A percentile compares a stretch with the other conserved stretches of the same genome.
These are phyloP conservation scores for Scutellaria baicalensis DNA, from an alignment of 257 asterid genomes.

Conservation along the genomic window DNA sequence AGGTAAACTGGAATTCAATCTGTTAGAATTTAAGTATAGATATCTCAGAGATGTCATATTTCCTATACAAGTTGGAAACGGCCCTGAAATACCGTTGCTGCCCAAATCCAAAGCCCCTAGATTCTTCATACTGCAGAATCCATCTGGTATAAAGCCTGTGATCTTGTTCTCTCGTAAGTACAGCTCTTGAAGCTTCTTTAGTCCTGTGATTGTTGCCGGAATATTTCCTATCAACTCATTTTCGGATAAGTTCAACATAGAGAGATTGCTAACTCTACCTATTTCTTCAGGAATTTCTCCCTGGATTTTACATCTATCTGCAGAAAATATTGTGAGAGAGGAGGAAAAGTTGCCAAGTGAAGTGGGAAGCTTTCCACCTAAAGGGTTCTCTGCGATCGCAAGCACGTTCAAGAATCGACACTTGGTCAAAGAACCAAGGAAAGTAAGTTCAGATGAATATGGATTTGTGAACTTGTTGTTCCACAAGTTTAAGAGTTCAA, in stretches of 20 bases:
- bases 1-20: conserved; percentile 10
- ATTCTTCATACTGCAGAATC: neutral
- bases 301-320: neutral
- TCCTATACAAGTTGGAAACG: conserved; percentile 5
- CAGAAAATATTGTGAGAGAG: neutral
- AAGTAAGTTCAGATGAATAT: neutral
- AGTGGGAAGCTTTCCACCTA: neutral
- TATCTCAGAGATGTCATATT: neutral
- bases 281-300: conserved; percentile 7
- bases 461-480: neutral
- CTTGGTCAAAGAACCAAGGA: conserved; percentile 2
- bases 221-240: neutral
- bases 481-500: neutral
- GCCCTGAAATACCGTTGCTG: neutral
- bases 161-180: neutral
- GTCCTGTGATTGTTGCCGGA: neutral
- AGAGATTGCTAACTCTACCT: conserved; percentile 5
- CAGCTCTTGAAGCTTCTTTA: conserved; percentile 3
- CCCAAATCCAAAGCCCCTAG: neutral
- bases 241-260: neutral
- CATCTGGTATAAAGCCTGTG: neutral
- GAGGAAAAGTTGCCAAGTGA: conserved; percentile 3
- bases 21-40: conserved; percentile 7
- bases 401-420: neutral
- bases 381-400: neutral